Percentiles rank a stretch among this genome's conserved stretches.
Conservation (phyloP, 1,284 basidiomycete species). For the Vanrija sp. region DNA sequence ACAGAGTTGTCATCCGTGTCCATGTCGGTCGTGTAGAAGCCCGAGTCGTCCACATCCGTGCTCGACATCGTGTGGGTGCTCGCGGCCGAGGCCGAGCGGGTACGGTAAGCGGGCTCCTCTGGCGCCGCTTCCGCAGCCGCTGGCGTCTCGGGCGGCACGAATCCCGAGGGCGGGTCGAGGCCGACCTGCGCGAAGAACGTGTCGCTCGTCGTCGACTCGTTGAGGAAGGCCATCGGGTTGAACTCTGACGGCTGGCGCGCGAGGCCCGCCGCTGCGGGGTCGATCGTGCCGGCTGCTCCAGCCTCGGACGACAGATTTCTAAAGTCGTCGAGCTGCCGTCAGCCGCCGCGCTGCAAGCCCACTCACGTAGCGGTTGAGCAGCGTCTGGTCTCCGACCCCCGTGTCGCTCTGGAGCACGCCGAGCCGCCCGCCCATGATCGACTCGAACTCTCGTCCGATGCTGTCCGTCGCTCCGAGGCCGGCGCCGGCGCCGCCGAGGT, state of each 20-base stretch:
- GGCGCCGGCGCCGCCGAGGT: conserved; percentile 3
- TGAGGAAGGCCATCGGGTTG: conserved; percentile 15
- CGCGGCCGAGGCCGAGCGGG: conserved; percentile 9
- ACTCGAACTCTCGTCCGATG: conserved; percentile 15
- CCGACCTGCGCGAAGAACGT: conserved; percentile 4
- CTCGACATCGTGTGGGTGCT: conserved; percentile 7
- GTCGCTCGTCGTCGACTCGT: conserved; percentile 2
- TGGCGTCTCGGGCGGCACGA: not conserved
- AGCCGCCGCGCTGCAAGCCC: not conserved
- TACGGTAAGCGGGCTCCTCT: not conserved
- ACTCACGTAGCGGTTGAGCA: conserved; percentile 8
- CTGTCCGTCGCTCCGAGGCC: conserved; percentile 16
- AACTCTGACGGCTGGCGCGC: conserved; percentile 4
- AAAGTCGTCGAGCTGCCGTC: conserved; percentile 2
- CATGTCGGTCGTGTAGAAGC: conserved; percentile 9
- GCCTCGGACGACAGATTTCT: not conserved
- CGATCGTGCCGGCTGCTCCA: not conserved
- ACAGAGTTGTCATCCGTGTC: conserved; percentile 7
- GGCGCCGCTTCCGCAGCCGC: not conserved
- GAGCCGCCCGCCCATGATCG: conserved; percentile 8
- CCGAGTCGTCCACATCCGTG: conserved; percentile 15
- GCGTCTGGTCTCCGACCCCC: conserved; percentile 2
- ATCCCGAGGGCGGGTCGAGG: not conserved
- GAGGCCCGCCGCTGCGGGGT: not conserved
- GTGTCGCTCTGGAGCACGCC: conserved; percentile 17